Base-by-base conservation (phyloP, 257 asterid genomes). In the Scutellaria galericulata region DNA sequence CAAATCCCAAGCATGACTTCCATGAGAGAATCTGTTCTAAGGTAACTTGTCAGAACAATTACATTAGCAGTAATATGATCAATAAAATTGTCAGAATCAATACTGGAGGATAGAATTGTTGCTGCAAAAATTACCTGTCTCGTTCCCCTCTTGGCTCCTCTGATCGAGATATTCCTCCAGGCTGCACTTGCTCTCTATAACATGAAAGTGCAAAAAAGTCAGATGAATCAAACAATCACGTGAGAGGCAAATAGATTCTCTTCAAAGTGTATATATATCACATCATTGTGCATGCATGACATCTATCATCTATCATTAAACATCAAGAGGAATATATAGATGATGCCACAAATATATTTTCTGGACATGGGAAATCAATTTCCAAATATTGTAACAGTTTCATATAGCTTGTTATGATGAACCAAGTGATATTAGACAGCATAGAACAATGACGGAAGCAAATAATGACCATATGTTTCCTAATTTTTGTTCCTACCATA, bases 91-190 rank as follows among this genome's bases (percentile, higher is more conserved):
- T 65, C 47, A 52, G 68, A 41, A 54, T 44, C 55, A 52, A 20
- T 35, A n/a, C 52, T 54, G 14, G 40, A 72, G 56, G 7, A 46
- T 47, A 52, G 20, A 44, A 11, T 18, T 20, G 35, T 59, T 18
- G 44, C 41, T 1, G 40, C 22, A 42, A 39, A 13, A 12, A 64
- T 75, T 84, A 92, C 97, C 96, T 84, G 40, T 87, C 97, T 59
- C 84, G 78, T 79, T 90, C 98, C 69, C 72, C 84, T 81, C 92
- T 90, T 53, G 99, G 98, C 80, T 95, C 99, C 85, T 85, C 99
- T 22, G 99, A 90, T 60, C 90, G 86, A 54, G 98, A 85, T 86
- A 75, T 74, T 79, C 91, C 96, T 59, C 92, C 97, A 76, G 97
- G 12, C 81, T 79, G 97, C 52, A 76, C 78, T 80, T 84, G 93